Percentiles rank a stretch among this genome's conserved stretches.
Conservation (phyloP, 345 rosid genomes). For the Mallotus nudiflorus region DNA sequence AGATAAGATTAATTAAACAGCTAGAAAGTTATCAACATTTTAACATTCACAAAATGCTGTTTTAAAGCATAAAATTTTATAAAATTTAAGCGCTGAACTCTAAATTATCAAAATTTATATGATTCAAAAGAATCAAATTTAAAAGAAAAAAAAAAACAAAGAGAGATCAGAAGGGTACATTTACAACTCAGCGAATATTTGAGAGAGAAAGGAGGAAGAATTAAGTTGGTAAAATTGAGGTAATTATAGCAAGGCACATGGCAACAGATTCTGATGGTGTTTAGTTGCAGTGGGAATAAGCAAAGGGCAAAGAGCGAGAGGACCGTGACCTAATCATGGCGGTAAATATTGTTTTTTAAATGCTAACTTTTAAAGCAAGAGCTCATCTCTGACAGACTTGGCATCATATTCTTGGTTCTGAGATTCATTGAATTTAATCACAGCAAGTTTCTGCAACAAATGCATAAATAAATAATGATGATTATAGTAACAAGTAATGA, state of each 20-base stretch:
- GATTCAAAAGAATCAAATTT: no score
- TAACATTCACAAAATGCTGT: no score
- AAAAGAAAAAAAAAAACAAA: neutral
- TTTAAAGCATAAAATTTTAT: no score
- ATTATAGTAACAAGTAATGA: no score
- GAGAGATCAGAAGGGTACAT: no score
- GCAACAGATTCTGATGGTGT: slow-evolving; percentile 29
- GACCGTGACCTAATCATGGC: slow-evolving; percentile 30
- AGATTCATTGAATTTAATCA: slow-evolving; percentile 44
- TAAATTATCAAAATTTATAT: no score
- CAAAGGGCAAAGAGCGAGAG: neutral
- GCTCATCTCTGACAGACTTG: slow-evolving; percentile 16
- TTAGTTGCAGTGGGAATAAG: slow-evolving; percentile 13
- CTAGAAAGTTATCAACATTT: no score
- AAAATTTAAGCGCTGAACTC: no score
- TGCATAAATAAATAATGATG: no score
- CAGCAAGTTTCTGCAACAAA: no score
- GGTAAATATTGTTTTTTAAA: slow-evolving; percentile 6
- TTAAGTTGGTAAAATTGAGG: slow-evolving; percentile 14
- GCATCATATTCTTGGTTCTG: neutral
- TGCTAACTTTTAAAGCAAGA: slow-evolving; percentile 12
- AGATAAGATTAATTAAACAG: no score
- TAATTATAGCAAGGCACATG: slow-evolving; percentile 40
- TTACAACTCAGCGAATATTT: neutral
- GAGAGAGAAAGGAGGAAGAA: no score